phyloP scores from a whole-genome alignment of 495 filamentous ascomycete genomes.

The Oidiodendron maius region DNA sequence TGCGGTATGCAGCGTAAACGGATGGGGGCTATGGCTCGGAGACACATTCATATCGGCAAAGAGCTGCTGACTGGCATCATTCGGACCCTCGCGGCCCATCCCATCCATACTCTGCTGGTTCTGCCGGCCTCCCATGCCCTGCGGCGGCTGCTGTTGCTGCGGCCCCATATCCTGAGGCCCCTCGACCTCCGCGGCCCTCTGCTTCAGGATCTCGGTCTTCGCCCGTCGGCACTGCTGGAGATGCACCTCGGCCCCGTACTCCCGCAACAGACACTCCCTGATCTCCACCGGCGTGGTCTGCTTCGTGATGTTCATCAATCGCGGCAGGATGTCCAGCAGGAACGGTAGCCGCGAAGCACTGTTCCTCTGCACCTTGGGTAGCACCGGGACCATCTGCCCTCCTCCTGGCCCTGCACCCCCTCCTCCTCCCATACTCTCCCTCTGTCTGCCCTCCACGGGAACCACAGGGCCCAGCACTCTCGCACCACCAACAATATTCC shows the following conservation, averaged over 20 bases:
- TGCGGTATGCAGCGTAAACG: conserved; percentile 17
- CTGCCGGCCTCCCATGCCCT: background rate
- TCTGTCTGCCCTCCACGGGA: background rate
- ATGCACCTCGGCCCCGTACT: conserved; percentile 22
- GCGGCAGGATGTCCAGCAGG: conserved; percentile 22
- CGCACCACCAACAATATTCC: conserved; percentile 22
- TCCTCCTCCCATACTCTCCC: background rate
- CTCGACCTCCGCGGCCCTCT: conserved; percentile 5
- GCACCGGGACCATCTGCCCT: conserved; percentile 10
- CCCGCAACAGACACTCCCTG: conserved; percentile 18
- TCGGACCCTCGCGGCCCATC: conserved; percentile 13
- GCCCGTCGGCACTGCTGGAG: conserved; percentile 23
- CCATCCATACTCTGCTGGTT: conserved; percentile 13
- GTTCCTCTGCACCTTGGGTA: conserved; percentile 25
- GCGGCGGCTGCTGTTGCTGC: background rate
- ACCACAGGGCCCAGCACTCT: conserved; percentile 18
- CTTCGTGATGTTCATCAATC: conserved; percentile 22
- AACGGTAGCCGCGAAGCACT: conserved; percentile 21
- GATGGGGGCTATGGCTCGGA: background rate
- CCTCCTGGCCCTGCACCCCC: background rate
- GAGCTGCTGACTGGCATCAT: conserved; percentile 15
- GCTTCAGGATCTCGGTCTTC: conserved; percentile 24
- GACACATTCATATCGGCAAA: conserved; percentile 8
- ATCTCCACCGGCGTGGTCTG: conserved; percentile 23
- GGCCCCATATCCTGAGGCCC: background rate